phyloP scores from a whole-genome alignment of 1,284 basidiomycete genomes.

The Omphalotus olearius region DNA sequence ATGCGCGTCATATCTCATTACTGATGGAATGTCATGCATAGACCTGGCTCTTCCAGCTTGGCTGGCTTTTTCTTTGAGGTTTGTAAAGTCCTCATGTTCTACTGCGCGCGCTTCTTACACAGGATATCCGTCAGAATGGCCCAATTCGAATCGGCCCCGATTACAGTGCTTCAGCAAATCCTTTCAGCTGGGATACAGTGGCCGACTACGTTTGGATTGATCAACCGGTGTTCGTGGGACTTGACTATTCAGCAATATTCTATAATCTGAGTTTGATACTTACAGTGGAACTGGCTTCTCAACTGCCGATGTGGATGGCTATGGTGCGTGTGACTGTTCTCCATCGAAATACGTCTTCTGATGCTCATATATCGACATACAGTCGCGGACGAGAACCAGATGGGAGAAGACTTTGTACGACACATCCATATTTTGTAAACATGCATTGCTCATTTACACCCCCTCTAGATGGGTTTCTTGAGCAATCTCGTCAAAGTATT shows the following conservation, averaged over 20 bases:
- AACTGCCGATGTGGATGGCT: slow-evolving; percentile 57
- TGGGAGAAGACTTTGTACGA: slow-evolving; percentile 66
- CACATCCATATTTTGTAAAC: not conserved
- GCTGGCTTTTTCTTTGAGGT: slow-evolving; percentile 63
- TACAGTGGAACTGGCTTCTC: slow-evolving; percentile 58
- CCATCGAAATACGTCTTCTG: not conserved
- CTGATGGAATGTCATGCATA: slow-evolving; percentile 20
- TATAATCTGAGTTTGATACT: slow-evolving; percentile 13
- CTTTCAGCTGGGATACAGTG: slow-evolving; percentile 53
- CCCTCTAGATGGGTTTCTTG: slow-evolving; percentile 57
- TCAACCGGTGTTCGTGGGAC: slow-evolving; percentile 56
- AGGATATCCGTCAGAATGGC: slow-evolving; percentile 46
- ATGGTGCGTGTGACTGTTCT: slow-evolving; percentile 34
- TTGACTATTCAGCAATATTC: not conserved
- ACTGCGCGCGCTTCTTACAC: not conserved
- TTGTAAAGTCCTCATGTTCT: slow-evolving; percentile 13
- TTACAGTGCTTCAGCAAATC: slow-evolving; percentile 45
- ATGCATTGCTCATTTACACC: not conserved
- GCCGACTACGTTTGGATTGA: slow-evolving; percentile 72
- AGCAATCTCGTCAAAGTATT: slow-evolving; percentile 64
- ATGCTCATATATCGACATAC: not conserved
- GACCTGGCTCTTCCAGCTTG: slow-evolving; percentile 69
- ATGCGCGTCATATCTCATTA: slow-evolving; percentile 15
- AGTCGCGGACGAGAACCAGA: slow-evolving; percentile 65
- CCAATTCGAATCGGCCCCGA: slow-evolving; percentile 53